Percentiles rank a stretch among this genome's conserved stretches.
These are phyloP conservation scores for Adansonia grandidieri DNA, from an alignment of 441 rosid species.

Conservation along the genomic window DNA sequence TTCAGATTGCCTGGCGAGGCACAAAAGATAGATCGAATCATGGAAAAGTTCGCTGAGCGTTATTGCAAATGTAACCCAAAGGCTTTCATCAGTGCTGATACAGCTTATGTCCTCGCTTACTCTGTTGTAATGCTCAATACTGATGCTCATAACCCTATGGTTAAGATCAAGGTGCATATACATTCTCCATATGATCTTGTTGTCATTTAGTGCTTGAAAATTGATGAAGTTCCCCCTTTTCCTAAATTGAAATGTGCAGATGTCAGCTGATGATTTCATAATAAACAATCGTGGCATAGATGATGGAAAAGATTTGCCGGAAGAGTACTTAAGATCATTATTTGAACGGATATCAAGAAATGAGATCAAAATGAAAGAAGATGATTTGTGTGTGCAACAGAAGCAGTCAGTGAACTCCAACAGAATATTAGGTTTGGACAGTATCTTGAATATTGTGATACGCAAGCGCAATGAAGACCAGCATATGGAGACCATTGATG, in stretches of 20 bases:
- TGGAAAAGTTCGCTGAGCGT: conserved; percentile 98
- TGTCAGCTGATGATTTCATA: conserved; percentile 97
- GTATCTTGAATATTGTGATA: conserved; percentile 90
- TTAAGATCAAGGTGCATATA: conserved; percentile 87
- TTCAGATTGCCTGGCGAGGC: conserved; percentile 99
- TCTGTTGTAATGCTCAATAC: conserved; percentile 97
- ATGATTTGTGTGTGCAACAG: conserved; percentile 77
- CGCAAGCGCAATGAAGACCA: conserved; percentile 83
- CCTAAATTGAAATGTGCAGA: conserved; percentile 53
- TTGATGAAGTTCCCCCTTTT: conserved; percentile 30
- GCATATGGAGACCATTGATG: conserved; percentile 88
- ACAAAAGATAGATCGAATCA: conserved; percentile 95
- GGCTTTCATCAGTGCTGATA: conserved; percentile 92
- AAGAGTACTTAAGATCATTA: conserved; percentile 84
- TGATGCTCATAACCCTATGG: conserved; percentile 98
- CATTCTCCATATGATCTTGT: conserved; percentile 26
- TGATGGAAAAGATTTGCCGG: conserved; percentile 94
- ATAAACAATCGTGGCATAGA: conserved; percentile 99
- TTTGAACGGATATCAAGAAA: conserved; percentile 89
- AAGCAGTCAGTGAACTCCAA: conserved; percentile 74
- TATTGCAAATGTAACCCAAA: conserved; percentile 96
- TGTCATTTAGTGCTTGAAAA: conserved; percentile 32
- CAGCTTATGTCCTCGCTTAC: conserved; percentile 98
- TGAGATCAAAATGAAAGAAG: conserved; percentile 98
- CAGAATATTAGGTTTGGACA: conserved; percentile 84